Evolutionary conservation across 805 yeast species (phyloP).

Genomic region (Yamadazyma paraphyllophila): DNA sequence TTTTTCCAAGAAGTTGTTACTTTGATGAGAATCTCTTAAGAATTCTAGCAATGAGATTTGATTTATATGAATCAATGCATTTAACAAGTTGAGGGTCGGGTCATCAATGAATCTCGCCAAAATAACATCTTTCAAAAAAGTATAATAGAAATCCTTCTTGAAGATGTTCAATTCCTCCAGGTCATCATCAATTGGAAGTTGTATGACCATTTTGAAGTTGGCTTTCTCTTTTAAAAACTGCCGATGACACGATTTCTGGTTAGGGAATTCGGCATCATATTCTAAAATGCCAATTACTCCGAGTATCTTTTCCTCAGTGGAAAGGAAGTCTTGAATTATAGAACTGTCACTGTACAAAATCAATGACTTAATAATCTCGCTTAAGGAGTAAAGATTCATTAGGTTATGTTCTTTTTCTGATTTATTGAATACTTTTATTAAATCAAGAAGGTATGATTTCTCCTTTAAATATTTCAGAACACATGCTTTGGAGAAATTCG

Average conservation of each 20-base stretch:
- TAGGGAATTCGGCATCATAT: conserved; percentile 83
- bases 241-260: conserved; percentile 75
- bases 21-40: conserved; percentile 46
- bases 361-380: conserved; percentile 70
- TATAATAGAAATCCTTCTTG: conserved; percentile 72
- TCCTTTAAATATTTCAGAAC: conserved; percentile 56
- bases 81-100: conserved; percentile 62
- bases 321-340: conserved; percentile 33
- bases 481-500: conserved; percentile 61
- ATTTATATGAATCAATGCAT: conserved; percentile 64
- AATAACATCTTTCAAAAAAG: conserved; percentile 83
- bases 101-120: conserved; percentile 83
- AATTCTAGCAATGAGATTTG: conserved; percentile 65
- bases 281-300: conserved; percentile 81
- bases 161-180: conserved; percentile 49
- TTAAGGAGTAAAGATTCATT: conserved; percentile 59
- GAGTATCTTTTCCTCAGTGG: conserved; percentile 29
- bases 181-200: conserved; percentile 53
- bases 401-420: conserved; percentile 57
- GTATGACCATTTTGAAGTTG: conserved; percentile 62
- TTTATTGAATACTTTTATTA: conserved; percentile 51
- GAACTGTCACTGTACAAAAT: conserved; percentile 65
- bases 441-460: conserved; percentile 48
- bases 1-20: conserved; percentile 47
- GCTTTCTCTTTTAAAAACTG: conserved; percentile 56